Conservation (phyloP, 2,329 filamentous ascomycete genomes). For the Aspergillus latus region DNA sequence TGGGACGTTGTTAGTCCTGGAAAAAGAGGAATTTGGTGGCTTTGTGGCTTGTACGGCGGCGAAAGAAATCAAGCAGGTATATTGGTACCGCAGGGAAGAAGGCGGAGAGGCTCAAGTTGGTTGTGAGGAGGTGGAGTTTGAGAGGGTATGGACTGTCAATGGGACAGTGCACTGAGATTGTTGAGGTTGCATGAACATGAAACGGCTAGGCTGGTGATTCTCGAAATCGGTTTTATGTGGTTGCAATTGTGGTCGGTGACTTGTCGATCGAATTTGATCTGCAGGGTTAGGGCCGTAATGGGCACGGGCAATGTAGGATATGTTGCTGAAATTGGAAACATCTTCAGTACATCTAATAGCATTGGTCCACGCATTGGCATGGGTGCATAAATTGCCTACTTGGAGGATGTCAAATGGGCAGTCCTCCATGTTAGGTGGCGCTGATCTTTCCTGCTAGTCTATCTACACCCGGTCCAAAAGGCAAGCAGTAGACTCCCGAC, state of each 20-base stretch:
- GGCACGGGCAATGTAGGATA: no score
- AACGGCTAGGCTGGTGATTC: no score
- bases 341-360: no score
- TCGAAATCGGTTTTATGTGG: background rate
- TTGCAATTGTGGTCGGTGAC: background rate
- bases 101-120: background rate
- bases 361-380: no score
- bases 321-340: no score
- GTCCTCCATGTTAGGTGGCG: no score
- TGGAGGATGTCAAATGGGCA: no score
- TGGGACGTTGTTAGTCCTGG: background rate
- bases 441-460: background rate
- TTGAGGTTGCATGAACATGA: background rate
- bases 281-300: background rate
- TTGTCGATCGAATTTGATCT: slow-evolving; percentile 2
- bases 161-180: background rate
- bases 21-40: background rate
- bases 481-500: background rate
- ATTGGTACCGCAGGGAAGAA: slow-evolving; percentile 3
- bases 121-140: slow-evolving; percentile 7
- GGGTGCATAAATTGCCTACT: no score
- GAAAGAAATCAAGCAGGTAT: slow-evolving; percentile 9
- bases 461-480: background rate
- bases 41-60: slow-evolving; percentile 12
- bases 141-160: background rate